These are phyloP conservation scores for Ehretia macrophylla DNA, from an alignment of 257 asterid genomes.

Conservation along the genomic window DNA sequence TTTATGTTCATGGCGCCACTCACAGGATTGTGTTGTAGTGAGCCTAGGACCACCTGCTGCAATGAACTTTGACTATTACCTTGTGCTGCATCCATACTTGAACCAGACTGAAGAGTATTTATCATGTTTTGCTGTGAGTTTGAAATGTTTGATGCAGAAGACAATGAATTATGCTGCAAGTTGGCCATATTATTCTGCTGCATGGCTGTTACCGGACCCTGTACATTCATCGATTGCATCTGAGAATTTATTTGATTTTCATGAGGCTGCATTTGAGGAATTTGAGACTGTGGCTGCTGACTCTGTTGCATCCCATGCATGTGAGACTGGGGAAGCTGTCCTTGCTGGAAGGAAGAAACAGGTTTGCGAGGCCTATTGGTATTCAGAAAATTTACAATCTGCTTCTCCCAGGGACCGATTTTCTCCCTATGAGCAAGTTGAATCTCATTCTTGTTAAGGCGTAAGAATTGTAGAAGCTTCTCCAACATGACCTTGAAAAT, in stretches of 20 bases:
- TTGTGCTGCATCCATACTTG: conserved; percentile 69
- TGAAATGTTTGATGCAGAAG: conserved; percentile 47
- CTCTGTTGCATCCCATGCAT: conserved; percentile 63
- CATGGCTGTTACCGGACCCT: conserved; percentile 41
- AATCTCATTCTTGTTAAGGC: conserved; percentile 57
- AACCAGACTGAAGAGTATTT: conserved; percentile 58
- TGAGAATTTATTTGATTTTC: conserved; percentile 81
- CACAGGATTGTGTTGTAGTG: conserved; percentile 81
- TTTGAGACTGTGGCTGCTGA: conserved; percentile 59
- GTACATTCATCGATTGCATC: conserved; percentile 55
- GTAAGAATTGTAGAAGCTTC: conserved; percentile 56
- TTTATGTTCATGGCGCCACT: conserved; percentile 54
- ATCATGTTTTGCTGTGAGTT: conserved; percentile 69
- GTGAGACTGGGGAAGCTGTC: conserved; percentile 68
- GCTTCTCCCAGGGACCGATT: conserved; percentile 58
- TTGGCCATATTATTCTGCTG: conserved; percentile 58
- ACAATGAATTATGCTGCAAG: conserved; percentile 60
- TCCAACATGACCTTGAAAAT: conserved; percentile 74
- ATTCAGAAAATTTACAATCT: conserved; percentile 60
- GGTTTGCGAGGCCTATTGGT: conserved; percentile 80
- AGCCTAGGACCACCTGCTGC: conserved; percentile 68
- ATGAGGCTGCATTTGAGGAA: conserved; percentile 50
- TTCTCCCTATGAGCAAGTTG: conserved; percentile 62
- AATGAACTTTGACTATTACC: conserved; percentile 59
- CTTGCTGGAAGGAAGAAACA: conserved; percentile 56